phyloP scores from a whole-genome alignment of 2,329 filamentous ascomycete species.

The Talaromyces sp. region DNA sequence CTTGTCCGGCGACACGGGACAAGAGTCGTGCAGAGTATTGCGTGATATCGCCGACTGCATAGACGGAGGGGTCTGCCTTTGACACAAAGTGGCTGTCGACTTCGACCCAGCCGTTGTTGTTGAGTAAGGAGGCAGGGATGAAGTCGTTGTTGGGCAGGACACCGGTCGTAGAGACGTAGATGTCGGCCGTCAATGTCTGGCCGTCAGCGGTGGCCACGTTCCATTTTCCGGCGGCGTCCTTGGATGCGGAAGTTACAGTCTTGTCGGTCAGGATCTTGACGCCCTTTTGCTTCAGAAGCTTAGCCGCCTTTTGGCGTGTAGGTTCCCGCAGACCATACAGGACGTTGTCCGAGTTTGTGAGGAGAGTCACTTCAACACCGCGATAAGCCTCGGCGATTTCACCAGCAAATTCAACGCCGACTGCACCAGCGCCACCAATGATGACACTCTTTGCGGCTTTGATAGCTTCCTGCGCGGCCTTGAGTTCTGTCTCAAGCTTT shows the following conservation, averaged over 20 bases:
- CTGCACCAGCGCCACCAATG: constrained; percentile 51
- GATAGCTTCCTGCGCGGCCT: constrained; percentile 34
- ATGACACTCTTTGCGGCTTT: constrained; percentile 45
- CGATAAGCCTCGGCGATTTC: constrained; percentile 47
- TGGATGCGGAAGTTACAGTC: constrained; percentile 15
- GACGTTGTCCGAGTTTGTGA: constrained; percentile 20
- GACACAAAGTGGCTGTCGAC: constrained; percentile 24
- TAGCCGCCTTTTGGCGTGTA: constrained; percentile 8
- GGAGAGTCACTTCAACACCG: constrained; percentile 35
- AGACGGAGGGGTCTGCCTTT: constrained; percentile 17
- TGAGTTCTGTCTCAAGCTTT: constrained; percentile 1
- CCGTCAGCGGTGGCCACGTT: constrained; percentile 18
- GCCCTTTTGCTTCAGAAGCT: constrained; percentile 18
- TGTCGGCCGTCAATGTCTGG: constrained; percentile 27
- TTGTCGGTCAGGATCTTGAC: constrained; percentile 20
- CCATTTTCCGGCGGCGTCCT: constrained; percentile 21
- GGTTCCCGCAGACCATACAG: constrained; percentile 4
- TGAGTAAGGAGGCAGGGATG: constrained; percentile 22
- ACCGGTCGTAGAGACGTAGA: constrained; percentile 25
- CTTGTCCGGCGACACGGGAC: constrained; percentile 13
- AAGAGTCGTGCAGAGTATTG: constrained; percentile 15
- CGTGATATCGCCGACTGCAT: constrained; percentile 24
- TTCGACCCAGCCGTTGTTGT: constrained; percentile 24
- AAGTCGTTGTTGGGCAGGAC: constrained; percentile 25
- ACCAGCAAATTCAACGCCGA: constrained; percentile 51